A percentile compares a stretch with the other conserved stretches of the same genome.
These are phyloP conservation scores for Aspergillus haitiensis DNA, from an alignment of 495 filamentous ascomycete species.

Conservation along the genomic window DNA sequence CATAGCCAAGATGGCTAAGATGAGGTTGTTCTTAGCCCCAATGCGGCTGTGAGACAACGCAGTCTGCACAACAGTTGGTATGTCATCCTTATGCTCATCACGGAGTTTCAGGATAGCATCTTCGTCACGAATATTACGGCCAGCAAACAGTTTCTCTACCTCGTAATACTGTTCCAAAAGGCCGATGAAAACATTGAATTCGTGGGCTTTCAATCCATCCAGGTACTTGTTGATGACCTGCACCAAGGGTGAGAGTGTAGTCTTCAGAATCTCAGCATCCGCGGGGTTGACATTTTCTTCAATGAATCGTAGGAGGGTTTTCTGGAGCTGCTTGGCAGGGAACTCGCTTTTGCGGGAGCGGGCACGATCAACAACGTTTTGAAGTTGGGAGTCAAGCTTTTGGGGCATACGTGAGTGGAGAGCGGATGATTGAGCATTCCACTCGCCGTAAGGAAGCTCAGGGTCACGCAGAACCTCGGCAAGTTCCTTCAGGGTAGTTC, in stretches of 20 bases:
- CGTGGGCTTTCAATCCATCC: conserved; percentile 88
- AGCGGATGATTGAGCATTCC: conserved; percentile 90
- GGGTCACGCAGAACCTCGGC: conserved; percentile 85
- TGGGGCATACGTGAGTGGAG: conserved; percentile 95
- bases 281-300: conserved; percentile 75
- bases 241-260: conserved; percentile 72
- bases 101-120: conserved; percentile 91
- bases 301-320: conserved; percentile 81
- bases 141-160: conserved; percentile 84
- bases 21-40: conserved; percentile 89
- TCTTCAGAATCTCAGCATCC: conserved; percentile 70
- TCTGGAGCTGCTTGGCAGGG: conserved; percentile 82
- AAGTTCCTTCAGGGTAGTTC: conserved; percentile 80
- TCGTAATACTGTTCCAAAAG: conserved; percentile 78
- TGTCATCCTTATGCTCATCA: conserved; percentile 94
- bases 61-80: conserved; percentile 74
- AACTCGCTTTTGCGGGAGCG: conserved; percentile 78
- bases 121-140: conserved; percentile 81
- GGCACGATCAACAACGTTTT: conserved; percentile 80
- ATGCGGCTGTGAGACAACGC: conserved; percentile 93
- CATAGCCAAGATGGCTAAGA: conserved; percentile 88
- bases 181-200: conserved; percentile 77
- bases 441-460: conserved; percentile 94
- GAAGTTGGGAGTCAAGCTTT: conserved; percentile 79
- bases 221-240: conserved; percentile 79